Conservation (phyloP, 768 basidiomycete genomes). For the Lyophyllum decastes region DNA sequence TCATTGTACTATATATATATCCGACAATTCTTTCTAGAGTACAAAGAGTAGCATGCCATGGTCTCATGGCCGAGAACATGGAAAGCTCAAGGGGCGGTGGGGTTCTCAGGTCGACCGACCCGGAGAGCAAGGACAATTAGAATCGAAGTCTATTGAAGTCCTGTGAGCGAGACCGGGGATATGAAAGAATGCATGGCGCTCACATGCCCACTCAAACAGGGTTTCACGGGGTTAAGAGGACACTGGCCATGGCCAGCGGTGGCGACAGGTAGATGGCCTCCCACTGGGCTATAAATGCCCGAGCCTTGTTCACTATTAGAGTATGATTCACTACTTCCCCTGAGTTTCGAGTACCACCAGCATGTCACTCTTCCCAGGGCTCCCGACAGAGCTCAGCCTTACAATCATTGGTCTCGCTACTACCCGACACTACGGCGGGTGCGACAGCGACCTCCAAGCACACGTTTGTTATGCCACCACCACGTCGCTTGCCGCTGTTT, state of each 20-base stretch:
- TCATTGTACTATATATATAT: too few species aligned
- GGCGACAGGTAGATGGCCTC: not conserved
- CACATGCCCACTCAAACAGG: not conserved
- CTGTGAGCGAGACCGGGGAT: not conserved
- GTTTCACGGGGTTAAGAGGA: not conserved
- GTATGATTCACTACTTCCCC: not conserved
- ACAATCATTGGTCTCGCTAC: slow-evolving; percentile 35
- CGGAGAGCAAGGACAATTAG: too few species aligned
- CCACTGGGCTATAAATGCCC: not conserved
- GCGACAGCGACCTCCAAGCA: not conserved
- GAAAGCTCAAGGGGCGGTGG: too few species aligned
- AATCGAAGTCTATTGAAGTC: not conserved
- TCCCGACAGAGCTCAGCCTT: slow-evolving; percentile 36
- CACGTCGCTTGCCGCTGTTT: slow-evolving; percentile 33
- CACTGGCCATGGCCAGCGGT: not conserved
- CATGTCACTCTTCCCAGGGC: slow-evolving; percentile 22
- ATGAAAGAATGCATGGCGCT: not conserved
- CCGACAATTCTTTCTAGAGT: too few species aligned
- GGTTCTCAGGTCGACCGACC: too few species aligned
- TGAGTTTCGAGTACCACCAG: not conserved
- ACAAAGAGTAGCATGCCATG: too few species aligned
- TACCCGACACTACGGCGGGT: slow-evolving; percentile 18
- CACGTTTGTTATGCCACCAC: slow-evolving; percentile 27
- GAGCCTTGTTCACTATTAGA: not conserved
- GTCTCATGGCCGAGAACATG: too few species aligned